Conservation (phyloP, 2,329 filamentous ascomycete genomes). For the Fusarium keratoplasticum region DNA sequence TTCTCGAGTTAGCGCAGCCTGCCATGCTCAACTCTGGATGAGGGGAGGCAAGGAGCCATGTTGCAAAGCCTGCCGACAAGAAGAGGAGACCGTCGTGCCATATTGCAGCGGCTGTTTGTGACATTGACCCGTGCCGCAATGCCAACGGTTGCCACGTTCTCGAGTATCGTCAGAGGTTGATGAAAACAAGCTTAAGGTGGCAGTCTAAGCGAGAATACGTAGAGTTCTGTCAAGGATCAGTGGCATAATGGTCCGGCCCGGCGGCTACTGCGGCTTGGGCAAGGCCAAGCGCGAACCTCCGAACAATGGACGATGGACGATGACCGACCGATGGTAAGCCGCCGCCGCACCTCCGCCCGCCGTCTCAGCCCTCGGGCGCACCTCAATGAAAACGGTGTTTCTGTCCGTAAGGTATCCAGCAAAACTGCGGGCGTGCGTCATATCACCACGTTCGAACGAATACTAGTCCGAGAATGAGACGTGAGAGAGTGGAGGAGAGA, state of each 20-base stretch:
- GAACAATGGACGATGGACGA: constrained; percentile 32
- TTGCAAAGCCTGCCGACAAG: constrained; percentile 9
- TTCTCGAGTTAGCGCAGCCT: constrained; percentile 30
- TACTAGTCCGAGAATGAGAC: background rate
- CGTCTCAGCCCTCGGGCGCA: constrained; percentile 17
- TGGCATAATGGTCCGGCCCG: constrained; percentile 42
- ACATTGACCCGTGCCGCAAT: constrained; percentile 13
- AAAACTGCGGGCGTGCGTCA: constrained; percentile 3
- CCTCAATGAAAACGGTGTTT: constrained; percentile 23
- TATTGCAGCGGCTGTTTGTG: background rate
- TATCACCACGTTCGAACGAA: background rate
- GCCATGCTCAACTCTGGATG: constrained; percentile 30
- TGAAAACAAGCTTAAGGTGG: constrained; percentile 1
- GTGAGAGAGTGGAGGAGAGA: constrained; percentile 6
- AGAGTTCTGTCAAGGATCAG: constrained; percentile 20
- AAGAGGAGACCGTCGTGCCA: constrained; percentile 16
- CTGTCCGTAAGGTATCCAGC: constrained; percentile 12
- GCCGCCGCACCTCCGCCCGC: constrained; percentile 18
- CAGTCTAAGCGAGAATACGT: constrained; percentile 12
- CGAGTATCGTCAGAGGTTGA: background rate
- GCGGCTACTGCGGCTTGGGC: constrained; percentile 45
- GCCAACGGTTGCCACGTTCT: background rate
- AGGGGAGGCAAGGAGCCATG: constrained; percentile 7
- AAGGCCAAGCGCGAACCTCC: constrained; percentile 27
- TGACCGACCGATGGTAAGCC: constrained; percentile 39